These are phyloP conservation scores for Cyanidiococcus yangmingshanensis DNA, from an alignment of 23 red algal genomes.

Conservation along the genomic window DNA sequence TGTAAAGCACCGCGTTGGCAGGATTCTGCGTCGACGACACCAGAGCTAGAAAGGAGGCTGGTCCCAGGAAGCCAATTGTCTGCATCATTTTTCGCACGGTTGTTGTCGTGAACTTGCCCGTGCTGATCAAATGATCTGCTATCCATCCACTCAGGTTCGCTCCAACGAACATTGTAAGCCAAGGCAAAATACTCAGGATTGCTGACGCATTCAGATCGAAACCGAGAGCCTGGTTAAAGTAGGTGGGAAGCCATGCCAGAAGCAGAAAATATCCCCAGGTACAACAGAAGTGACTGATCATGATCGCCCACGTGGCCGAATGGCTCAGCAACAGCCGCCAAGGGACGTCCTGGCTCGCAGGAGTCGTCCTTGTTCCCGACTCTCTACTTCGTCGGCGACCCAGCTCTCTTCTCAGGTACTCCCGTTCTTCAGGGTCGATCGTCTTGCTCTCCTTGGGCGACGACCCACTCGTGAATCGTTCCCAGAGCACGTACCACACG, in stretches of 20 bases:
- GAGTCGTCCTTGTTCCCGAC: not conserved
- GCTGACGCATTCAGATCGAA: conserved; percentile 79
- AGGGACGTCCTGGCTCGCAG: conserved; percentile 31
- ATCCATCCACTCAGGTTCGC: conserved; percentile 78
- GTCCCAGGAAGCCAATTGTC: conserved; percentile 88
- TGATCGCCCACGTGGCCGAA: conserved; percentile 82
- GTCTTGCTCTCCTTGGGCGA: conserved; percentile 40
- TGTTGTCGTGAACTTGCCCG: conserved; percentile 43
- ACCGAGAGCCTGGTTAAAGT: conserved; percentile 88
- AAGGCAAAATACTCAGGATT: conserved; percentile 80
- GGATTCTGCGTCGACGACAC: conserved; percentile 48
- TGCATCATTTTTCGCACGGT: conserved; percentile 91
- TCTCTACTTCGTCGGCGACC: not conserved
- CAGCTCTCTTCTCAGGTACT: conserved; percentile 31
- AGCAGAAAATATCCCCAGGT: conserved; percentile 99
- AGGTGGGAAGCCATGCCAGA: conserved; percentile 94
- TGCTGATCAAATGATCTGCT: conserved; percentile 50
- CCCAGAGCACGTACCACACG: conserved; percentile 71
- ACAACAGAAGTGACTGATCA: conserved; percentile 81
- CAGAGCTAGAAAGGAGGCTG: conserved; percentile 73
- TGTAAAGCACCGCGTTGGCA: conserved; percentile 44
- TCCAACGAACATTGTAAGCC: conserved; percentile 87
- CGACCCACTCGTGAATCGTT: conserved; percentile 28
- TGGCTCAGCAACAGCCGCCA: conserved; percentile 59
- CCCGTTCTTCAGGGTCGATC: conserved; percentile 44